Conservation (phyloP, 2,329 filamentous ascomycete genomes). For the Penicillium sp. region DNA sequence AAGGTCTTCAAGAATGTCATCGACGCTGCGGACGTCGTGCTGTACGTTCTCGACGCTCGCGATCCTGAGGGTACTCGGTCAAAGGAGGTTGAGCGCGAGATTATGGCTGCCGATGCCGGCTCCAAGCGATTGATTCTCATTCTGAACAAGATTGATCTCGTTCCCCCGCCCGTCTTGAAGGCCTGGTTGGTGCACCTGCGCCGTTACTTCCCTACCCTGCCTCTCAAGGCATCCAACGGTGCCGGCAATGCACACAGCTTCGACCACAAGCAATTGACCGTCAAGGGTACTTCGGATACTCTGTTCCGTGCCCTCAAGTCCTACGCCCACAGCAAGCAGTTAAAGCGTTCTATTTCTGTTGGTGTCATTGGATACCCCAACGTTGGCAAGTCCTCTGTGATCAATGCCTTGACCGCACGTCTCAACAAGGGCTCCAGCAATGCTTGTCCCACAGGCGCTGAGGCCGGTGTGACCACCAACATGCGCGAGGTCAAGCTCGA, state of each 20-base stretch:
- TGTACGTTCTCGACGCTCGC: slow-evolving; percentile 90
- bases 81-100: slow-evolving; percentile 81
- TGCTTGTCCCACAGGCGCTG: slow-evolving; percentile 83
- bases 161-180: slow-evolving; percentile 77
- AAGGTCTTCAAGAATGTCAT: slow-evolving; percentile 95
- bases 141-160: slow-evolving; percentile 92
- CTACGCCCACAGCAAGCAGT: slow-evolving; percentile 75
- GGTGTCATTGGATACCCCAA: slow-evolving; percentile 95
- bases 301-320: slow-evolving; percentile 88
- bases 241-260: slow-evolving; percentile 86
- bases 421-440: slow-evolving; percentile 62
- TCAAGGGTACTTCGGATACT: slow-evolving; percentile 78
- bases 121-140: slow-evolving; percentile 87
- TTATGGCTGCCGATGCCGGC: slow-evolving; percentile 82
- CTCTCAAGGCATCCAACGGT: slow-evolving; percentile 77
- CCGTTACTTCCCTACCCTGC: slow-evolving; percentile 86
- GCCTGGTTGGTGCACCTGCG: slow-evolving; percentile 82
- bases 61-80: slow-evolving; percentile 90
- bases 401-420: slow-evolving; percentile 82
- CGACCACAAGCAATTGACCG: slow-evolving; percentile 85
- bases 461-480: slow-evolving; percentile 87
- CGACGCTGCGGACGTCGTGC: slow-evolving; percentile 81
- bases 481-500: slow-evolving; percentile 90
- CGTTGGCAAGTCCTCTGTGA: slow-evolving; percentile 93
- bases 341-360: slow-evolving; percentile 86